A percentile compares a stretch with the other conserved stretches of the same genome.
Evolutionary conservation across 176 grass and related monocot species (phyloP).

Genomic region (Cymbopogon citratus): DNA sequence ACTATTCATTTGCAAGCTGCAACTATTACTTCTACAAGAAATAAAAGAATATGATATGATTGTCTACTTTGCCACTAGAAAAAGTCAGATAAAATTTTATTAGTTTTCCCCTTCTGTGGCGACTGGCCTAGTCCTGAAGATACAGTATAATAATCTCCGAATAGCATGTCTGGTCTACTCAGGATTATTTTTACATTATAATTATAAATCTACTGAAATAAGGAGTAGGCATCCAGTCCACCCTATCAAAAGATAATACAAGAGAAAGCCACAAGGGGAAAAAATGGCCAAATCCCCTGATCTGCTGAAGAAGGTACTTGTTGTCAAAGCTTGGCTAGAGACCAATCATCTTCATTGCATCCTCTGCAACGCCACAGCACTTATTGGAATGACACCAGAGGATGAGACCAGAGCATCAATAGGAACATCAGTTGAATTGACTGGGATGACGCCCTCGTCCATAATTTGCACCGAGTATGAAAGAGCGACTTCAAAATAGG

Average conservation of each 20-base stretch:
- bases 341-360: conserved; percentile 20
- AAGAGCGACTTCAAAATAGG: conserved; percentile 64
- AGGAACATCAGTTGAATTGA: conserved; percentile 61
- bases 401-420: conserved; percentile 73
- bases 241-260: not conserved
- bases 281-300: not conserved
- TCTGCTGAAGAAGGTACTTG: not conserved
- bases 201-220: not conserved
- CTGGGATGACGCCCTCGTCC: conserved; percentile 57
- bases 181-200: not conserved
- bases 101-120: too few species aligned
- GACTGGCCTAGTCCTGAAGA: too few species aligned
- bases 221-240: not conserved
- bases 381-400: conserved; percentile 63
- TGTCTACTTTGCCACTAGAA: not conserved
- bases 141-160: not conserved
- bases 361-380: conserved; percentile 43
- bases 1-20: too few species aligned
- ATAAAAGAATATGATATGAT: not conserved
- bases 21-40: too few species aligned
- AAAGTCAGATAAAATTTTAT: not conserved
- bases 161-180: not conserved
- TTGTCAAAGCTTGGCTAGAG: not conserved
- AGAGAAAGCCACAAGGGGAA: not conserved
- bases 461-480: conserved; percentile 81